These are phyloP conservation scores for Jimgerdemannia lactiflua DNA, from an alignment of 192 early-diverging fungal genomes.

Conservation along the genomic window DNA sequence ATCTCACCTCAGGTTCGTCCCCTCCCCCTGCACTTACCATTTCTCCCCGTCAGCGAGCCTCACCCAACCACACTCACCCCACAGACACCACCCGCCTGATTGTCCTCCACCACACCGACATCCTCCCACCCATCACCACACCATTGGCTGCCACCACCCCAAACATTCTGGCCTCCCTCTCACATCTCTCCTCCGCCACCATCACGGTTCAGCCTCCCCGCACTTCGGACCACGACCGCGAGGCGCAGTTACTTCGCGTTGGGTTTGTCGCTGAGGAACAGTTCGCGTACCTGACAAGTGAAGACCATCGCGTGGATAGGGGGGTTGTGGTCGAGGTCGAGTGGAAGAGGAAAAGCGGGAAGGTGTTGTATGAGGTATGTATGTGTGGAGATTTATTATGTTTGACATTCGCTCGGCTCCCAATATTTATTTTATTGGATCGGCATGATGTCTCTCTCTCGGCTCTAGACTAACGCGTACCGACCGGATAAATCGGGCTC, in stretches of 20 bases:
- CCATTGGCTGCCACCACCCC: neutral
- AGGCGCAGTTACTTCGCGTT: neutral
- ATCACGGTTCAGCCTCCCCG: neutral
- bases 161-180: neutral
- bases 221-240: neutral
- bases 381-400: neutral
- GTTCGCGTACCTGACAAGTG: slow-evolving; percentile 25
- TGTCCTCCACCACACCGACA: slow-evolving; percentile 34
- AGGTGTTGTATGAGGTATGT: slow-evolving; percentile 33
- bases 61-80: neutral
- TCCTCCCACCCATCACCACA: neutral
- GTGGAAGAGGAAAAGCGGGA: slow-evolving; percentile 46
- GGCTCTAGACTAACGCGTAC: neutral
- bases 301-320: slow-evolving; percentile 15
- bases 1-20: slow-evolving; percentile 22
- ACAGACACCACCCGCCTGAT: slow-evolving; percentile 28
- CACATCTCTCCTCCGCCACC: neutral
- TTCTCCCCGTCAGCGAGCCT: too few relatives aligned
- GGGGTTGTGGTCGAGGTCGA: slow-evolving; percentile 31
- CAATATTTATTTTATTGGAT: neutral
- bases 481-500: neutral
- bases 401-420: neutral
- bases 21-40: too few relatives aligned
- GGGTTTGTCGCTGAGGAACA: slow-evolving; percentile 28
- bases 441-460: neutral